These are phyloP conservation scores for Cordyceps pruinosa DNA, from an alignment of 2,329 filamentous ascomycete species.

Conservation along the genomic window DNA sequence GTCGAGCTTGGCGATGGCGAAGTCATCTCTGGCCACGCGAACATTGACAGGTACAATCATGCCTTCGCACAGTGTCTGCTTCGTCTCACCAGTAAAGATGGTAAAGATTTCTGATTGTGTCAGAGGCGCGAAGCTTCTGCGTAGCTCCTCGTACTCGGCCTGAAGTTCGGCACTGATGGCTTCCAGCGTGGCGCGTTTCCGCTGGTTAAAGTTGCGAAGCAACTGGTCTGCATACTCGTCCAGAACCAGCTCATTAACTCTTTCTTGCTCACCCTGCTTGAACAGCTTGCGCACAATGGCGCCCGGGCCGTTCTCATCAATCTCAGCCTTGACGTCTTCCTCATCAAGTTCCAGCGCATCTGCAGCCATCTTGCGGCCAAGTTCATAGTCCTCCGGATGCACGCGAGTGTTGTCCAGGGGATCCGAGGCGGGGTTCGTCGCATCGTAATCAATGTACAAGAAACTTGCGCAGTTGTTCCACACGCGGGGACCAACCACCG, in stretches of 20 bases:
- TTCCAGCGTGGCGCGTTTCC: constrained; percentile 91
- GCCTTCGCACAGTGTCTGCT: constrained; percentile 71
- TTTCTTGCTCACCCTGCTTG: constrained; percentile 86
- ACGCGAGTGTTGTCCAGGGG: constrained; percentile 95
- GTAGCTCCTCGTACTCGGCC: constrained; percentile 87
- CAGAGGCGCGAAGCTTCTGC: constrained; percentile 68
- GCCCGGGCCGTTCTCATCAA: constrained; percentile 79
- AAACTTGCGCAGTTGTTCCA: constrained; percentile 98
- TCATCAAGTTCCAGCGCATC: constrained; percentile 95
- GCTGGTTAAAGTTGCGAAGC: constrained; percentile 85
- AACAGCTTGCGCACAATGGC: constrained; percentile 94
- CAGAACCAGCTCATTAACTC: constrained; percentile 90
- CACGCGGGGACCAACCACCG: constrained; percentile 80
- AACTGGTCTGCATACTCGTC: constrained; percentile 97
- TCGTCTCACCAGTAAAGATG: constrained; percentile 92
- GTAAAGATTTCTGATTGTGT: constrained; percentile 79
- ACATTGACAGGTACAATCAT: constrained; percentile 92
- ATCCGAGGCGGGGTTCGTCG: constrained; percentile 74
- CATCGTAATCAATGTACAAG: constrained; percentile 80
- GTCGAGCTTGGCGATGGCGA: constrained; percentile 88
- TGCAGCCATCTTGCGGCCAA: constrained; percentile 96
- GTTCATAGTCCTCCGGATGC: constrained; percentile 96
- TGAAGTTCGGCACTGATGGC: constrained; percentile 92
- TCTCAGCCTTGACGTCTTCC: constrained; percentile 93
- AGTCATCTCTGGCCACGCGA: constrained; percentile 82